Evolutionary conservation across 1,284 basidiomycete genomes (phyloP).

Genomic region (Moniliophthora roreri): DNA sequence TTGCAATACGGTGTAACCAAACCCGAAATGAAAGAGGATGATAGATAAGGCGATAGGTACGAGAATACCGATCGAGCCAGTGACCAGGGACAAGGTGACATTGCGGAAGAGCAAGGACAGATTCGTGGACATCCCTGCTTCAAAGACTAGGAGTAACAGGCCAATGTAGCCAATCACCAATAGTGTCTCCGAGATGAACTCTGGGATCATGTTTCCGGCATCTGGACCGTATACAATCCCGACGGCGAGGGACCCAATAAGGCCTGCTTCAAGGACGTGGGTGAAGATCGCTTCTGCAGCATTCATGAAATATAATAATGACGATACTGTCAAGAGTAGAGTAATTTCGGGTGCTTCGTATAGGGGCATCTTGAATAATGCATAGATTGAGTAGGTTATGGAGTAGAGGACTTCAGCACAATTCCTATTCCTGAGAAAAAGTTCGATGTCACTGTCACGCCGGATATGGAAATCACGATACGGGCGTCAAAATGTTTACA

Average conservation of each 20-base stretch:
- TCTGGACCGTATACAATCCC: constrained; percentile 34
- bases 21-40: constrained; percentile 32
- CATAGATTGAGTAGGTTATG: background rate
- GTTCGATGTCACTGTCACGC: no score
- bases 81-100: constrained; percentile 28
- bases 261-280: constrained; percentile 28
- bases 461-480: no score
- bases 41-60: constrained; percentile 37
- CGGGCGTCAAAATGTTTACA: no score
- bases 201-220: constrained; percentile 30
- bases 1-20: constrained; percentile 29
- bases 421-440: no score
- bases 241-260: constrained; percentile 32
- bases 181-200: constrained; percentile 26
- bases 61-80: constrained; percentile 34
- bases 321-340: constrained; percentile 20
- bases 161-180: constrained; percentile 35
- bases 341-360: constrained; percentile 7
- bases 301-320: constrained; percentile 9
- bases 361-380: constrained; percentile 12
- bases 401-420: background rate
- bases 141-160: constrained; percentile 36
- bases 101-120: constrained; percentile 31
- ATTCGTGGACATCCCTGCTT: constrained; percentile 35
- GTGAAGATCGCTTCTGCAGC: constrained; percentile 25